Conservation (phyloP, 331 rosid genomes). For the Quercus phellos region DNA sequence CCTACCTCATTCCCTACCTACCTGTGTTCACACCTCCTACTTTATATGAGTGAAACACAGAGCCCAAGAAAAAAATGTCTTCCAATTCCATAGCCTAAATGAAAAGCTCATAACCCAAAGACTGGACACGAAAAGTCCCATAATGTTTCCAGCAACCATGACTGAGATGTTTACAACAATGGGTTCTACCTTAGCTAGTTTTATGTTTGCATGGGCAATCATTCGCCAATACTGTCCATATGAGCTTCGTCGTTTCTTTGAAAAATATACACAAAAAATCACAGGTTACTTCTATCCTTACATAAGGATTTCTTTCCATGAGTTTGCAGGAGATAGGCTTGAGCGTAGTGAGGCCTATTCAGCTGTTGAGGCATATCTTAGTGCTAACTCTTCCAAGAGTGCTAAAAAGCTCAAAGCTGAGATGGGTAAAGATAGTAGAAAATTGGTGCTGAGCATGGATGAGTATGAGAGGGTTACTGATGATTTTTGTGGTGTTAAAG, state of each 20-base stretch:
- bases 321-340: constrained; percentile 61
- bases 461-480: constrained; percentile 64
- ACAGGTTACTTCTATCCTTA: constrained; percentile 58
- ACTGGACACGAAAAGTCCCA: background rate
- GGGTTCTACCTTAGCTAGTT: constrained; percentile 80
- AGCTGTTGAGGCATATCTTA: constrained; percentile 71
- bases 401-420: constrained; percentile 80
- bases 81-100: background rate
- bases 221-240: constrained; percentile 74
- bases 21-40: background rate
- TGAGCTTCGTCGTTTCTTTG: constrained; percentile 43
- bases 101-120: no score
- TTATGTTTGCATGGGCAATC: constrained; percentile 82
- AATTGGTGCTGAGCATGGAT: constrained; percentile 67
- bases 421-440: constrained; percentile 52
- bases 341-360: constrained; percentile 67
- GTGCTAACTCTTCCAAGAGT: constrained; percentile 57
- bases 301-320: constrained; percentile 59
- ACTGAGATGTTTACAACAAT: constrained; percentile 56
- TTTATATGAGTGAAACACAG: background rate
- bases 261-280: constrained; percentile 38
- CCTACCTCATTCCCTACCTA: constrained; percentile 19
- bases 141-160: constrained; percentile 46
- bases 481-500: constrained; percentile 38
- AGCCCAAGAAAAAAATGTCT: background rate